Base-by-base conservation (phyloP, 805 yeast genomes). In the Candida parachauliodes region DNA sequence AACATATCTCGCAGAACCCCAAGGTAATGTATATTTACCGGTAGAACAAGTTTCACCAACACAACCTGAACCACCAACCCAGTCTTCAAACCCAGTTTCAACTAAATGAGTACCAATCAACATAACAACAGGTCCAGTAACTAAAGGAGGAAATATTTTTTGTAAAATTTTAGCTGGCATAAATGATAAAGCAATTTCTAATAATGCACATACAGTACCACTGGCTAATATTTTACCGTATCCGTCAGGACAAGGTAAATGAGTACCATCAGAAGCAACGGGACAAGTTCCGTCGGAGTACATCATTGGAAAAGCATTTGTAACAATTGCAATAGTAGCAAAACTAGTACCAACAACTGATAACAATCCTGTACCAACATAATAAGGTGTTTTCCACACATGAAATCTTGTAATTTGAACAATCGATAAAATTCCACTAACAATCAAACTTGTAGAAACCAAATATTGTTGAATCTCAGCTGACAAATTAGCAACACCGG, bases 271-370 rank as follows among this genome's bases (percentile, higher is more conserved):
- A 3, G 72, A 70, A 23, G 65, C 81, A 3, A 56, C 47, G 1
- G 83, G 81, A 62, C 96, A 54, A 15, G 46, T 24, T 3, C 59
- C 59, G 31, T 65, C 69, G 3, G 52, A 49, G 65, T 89, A 88
- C 94, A 88, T 84, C 68, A 81, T 66, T 14, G 95, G 89, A 47
- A 88, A 64, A 2, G 88, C 83, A 26, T 79, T 81, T 11, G 76
- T 53, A 37, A 86, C 93, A 50, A 88, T 83, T 18, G 91, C 73
- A 52, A 88, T 83, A 18, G 95, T 87, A 10, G 95, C 87, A 58
- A 88, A 88, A 1, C 94, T 82, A 9, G 95, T 85, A 48, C 96
- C 97, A 15, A 88, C 94, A 27, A 88, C 95, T 8, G 94, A 84
- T 33, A 89, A 70, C 50, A 88, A 62, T 25, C 97, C 97, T 0